Conservation (phyloP, 2,329 filamentous ascomycete species). For the Trichoderma afroharzianum region DNA sequence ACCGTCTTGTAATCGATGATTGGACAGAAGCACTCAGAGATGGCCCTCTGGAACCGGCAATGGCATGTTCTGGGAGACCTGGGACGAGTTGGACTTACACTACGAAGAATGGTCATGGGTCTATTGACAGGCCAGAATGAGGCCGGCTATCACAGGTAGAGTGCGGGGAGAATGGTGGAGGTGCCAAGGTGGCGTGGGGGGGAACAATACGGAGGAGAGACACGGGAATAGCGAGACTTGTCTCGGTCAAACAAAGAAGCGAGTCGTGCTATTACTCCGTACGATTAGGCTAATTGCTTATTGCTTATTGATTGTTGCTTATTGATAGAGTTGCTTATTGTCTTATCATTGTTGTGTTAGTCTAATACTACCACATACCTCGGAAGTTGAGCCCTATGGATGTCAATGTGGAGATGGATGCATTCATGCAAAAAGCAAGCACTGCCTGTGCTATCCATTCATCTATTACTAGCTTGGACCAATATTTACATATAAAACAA, state of each 20-base stretch:
- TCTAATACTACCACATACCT: not conserved
- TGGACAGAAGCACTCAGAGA: not conserved
- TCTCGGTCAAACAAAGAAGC: not conserved
- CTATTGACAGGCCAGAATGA: not conserved
- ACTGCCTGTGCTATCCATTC: not conserved
- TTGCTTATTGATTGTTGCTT: too few species aligned
- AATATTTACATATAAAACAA: not conserved
- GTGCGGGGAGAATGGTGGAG: conserved; percentile 1
- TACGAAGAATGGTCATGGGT: not conserved
- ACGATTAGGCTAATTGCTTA: not conserved
- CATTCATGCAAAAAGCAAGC: not conserved
- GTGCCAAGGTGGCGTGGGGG: not conserved
- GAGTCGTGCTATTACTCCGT: not conserved
- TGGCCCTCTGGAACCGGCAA: not conserved
- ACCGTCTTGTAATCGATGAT: not conserved
- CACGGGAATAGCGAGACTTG: not conserved
- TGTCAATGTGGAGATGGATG: not conserved
- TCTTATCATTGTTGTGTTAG: not conserved
- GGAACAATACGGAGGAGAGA: not conserved
- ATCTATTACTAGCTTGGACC: conserved; percentile 2
- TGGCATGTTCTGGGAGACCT: not conserved
- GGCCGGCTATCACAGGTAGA: not conserved
- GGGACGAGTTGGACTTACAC: not conserved
- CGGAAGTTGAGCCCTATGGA: not conserved
- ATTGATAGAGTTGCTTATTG: not conserved